Base-by-base conservation (phyloP, 2,329 filamentous ascomycete genomes). In the Stylonectria norvegica region DNA sequence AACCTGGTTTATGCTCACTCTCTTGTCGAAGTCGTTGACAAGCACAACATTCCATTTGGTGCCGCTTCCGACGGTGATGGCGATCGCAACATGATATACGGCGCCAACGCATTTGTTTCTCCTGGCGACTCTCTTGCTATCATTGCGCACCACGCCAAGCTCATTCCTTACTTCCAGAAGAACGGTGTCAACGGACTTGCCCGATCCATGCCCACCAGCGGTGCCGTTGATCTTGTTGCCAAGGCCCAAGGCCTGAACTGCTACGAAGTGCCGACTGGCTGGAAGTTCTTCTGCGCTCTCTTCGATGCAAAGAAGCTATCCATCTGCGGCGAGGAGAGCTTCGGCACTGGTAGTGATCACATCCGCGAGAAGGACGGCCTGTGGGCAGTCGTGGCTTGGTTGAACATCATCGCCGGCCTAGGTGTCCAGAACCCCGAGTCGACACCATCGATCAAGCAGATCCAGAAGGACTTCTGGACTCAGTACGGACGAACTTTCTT, bases 61-160 rank as follows among this genome's bases (percentile, higher is more conserved):
- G 93, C 93, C 43, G 93, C 93, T 34, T 95, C 88, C 50, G 93
- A 98, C 56, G 93, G 93, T 56, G 93, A 98, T 59, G 93, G 93
- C 59, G 93, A 98, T 75, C 87, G 93, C 57, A 98, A 98, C 81
- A 98, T 98, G 93, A 98, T 98, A 63, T 98, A 98, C 70, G 93
- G 93, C 49, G 90, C 91, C 53, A 91, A 94, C 60, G 83, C 86
- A 31, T 98, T 98, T 62, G 93, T 98, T 47, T 97, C 91, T 6
- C 93, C 93, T 6, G 93, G 93, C 62, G 93, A 98, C 75, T 95
- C 89, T 60, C 76, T 98, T 59, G 93, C 93, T 61, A 98, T 98
- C 65, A 98, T 98, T 61, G 89, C 93, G 34, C 93, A 98, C 75
- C 85, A 98, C 65, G 89, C 93, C 55, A 81, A 95, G 58, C 81